Percentiles rank a stretch among this genome's conserved stretches.
phyloP scores from a whole-genome alignment of 441 rosid genomes.

The Populus hybrid region DNA sequence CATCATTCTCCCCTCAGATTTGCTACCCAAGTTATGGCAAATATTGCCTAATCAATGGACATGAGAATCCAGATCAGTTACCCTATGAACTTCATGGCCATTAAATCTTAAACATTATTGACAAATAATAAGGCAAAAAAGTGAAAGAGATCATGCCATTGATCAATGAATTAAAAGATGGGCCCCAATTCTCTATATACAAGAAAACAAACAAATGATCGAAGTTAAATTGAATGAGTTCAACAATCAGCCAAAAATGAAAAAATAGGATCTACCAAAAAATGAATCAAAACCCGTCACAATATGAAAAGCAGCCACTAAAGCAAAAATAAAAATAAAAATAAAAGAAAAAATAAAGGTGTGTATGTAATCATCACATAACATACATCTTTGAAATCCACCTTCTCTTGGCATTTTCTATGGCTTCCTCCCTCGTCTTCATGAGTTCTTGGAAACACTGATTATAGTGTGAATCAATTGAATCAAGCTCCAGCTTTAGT shows the following conservation, averaged over 20 bases:
- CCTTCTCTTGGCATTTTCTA: slow-evolving; percentile 47
- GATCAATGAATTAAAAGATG: slow-evolving; percentile 11
- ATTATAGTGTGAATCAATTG: slow-evolving; percentile 44
- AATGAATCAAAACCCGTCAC: slow-evolving; percentile 7
- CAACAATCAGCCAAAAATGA: slow-evolving; percentile 1
- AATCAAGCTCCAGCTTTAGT: slow-evolving; percentile 44
- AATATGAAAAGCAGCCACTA: slow-evolving; percentile 7
- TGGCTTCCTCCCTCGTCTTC: slow-evolving; percentile 60
- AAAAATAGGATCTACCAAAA: neutral
- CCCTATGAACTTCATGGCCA: too few relatives aligned
- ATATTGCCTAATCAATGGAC: neutral
- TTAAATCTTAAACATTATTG: too few relatives aligned
- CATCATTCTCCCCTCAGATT: neutral
- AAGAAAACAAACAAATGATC: slow-evolving; percentile 6
- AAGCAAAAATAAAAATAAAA: neutral
- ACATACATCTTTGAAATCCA: slow-evolving; percentile 37
- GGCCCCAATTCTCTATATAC: slow-evolving; percentile 7
- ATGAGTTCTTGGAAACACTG: slow-evolving; percentile 48
- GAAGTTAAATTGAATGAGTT: neutral
- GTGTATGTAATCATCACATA: slow-evolving; percentile 7
- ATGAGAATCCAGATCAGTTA: neutral
- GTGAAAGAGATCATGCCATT: neutral
- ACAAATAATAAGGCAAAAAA: neutral
- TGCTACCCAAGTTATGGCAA: neutral
- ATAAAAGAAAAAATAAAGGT: neutral